Percentiles rank a stretch among this genome's conserved stretches.
Conservation (phyloP, 805 yeast genomes). For the Grigorovia humatica region DNA sequence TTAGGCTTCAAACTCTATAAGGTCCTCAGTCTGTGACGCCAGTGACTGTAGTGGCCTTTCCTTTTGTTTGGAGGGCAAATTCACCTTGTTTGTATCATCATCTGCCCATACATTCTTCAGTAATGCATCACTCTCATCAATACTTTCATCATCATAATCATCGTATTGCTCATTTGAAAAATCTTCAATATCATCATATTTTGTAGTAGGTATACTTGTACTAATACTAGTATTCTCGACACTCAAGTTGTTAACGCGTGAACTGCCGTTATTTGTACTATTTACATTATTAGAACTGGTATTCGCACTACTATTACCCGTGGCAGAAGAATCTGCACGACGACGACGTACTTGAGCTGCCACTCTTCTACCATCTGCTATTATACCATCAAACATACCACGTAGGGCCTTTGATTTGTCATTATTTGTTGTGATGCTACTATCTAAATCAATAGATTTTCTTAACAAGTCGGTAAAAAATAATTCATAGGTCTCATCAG, state of each 20-base stretch:
- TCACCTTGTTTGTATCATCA: constrained; percentile 7
- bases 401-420: constrained; percentile 52
- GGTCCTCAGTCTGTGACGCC: constrained; percentile 10
- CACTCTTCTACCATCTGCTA: constrained; percentile 87
- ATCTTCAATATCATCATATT: constrained; percentile 25
- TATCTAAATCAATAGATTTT: constrained; percentile 55
- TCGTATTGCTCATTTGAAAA: constrained; percentile 17
- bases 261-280: constrained; percentile 1
- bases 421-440: constrained; percentile 36
- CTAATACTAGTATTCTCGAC: neutral
- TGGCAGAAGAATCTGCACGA: constrained; percentile 68
- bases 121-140: constrained; percentile 11
- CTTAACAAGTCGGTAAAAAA: constrained; percentile 65
- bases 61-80: constrained; percentile 1
- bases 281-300: constrained; percentile 1
- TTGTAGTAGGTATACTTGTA: constrained; percentile 1
- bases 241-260: neutral
- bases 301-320: constrained; percentile 14
- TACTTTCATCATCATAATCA: constrained; percentile 13
- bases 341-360: constrained; percentile 82
- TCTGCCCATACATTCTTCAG: constrained; percentile 23
- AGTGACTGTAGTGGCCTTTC: constrained; percentile 10
- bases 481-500: constrained; percentile 86
- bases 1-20: constrained; percentile 27
- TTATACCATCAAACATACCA: constrained; percentile 80